Percentiles rank a stretch among this genome's conserved stretches.
Evolutionary conservation across 106 monocot species (phyloP).

Genomic region (Iris macrosiphon): DNA sequence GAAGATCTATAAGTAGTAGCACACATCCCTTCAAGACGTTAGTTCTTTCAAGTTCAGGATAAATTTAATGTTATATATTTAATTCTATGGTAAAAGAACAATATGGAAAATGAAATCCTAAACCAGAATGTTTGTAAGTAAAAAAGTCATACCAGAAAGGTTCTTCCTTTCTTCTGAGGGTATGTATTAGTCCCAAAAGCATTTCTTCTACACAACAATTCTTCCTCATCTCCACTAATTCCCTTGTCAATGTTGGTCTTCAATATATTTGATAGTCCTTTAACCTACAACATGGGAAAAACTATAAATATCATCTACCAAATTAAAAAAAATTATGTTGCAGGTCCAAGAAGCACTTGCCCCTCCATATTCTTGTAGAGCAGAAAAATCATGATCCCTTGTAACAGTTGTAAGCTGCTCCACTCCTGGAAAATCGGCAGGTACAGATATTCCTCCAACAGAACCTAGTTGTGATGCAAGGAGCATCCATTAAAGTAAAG

Average conservation of each 20-base stretch:
- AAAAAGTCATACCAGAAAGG: slow-evolving; percentile 32
- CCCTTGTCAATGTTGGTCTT: slow-evolving; percentile 42
- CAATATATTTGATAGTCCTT: slow-evolving; percentile 33
- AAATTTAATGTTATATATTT: slow-evolving; percentile 5
- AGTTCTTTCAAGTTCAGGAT: too few relatives aligned
- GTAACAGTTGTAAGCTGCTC: slow-evolving; percentile 67
- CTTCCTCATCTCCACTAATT: slow-evolving; percentile 27
- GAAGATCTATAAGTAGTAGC: slow-evolving; percentile 34
- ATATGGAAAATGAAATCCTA: slow-evolving; percentile 2
- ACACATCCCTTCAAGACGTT: too few relatives aligned
- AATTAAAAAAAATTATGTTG: not conserved
- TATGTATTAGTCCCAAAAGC: slow-evolving; percentile 47
- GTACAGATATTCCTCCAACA: slow-evolving; percentile 16
- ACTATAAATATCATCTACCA: slow-evolving; percentile 1
- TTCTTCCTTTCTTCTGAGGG: slow-evolving; percentile 50
- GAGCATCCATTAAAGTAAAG: not conserved
- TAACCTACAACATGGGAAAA: slow-evolving; percentile 26
- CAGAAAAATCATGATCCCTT: slow-evolving; percentile 58
- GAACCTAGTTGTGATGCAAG: slow-evolving; percentile 15
- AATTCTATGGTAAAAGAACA: slow-evolving; percentile 20
- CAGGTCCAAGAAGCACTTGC: slow-evolving; percentile 30
- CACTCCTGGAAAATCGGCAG: slow-evolving; percentile 32
- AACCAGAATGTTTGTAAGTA: not conserved
- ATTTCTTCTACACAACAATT: slow-evolving; percentile 28
- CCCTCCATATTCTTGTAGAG: slow-evolving; percentile 75